These are phyloP conservation scores for Neoscytalidium dimidiatum DNA, from an alignment of 2,329 filamentous ascomycete genomes.

Conservation along the genomic window DNA sequence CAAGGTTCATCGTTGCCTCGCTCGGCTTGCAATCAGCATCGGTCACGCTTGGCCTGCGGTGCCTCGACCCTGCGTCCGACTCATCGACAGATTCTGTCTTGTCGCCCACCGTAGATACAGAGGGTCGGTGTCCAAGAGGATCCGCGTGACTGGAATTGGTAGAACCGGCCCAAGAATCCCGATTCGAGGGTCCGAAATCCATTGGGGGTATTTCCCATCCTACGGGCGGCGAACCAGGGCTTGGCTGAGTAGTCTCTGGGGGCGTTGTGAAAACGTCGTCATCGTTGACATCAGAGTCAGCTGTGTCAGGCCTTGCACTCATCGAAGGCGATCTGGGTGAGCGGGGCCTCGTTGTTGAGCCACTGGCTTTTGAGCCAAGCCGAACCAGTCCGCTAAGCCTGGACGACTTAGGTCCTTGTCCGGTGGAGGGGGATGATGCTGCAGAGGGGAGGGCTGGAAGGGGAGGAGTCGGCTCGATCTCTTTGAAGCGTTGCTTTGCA, in stretches of 20 bases:
- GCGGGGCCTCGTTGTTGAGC: slow-evolving; percentile 27
- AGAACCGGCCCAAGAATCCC: not conserved
- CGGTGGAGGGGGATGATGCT: slow-evolving; percentile 9
- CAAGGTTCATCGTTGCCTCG: slow-evolving; percentile 5
- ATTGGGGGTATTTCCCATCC: slow-evolving; percentile 35
- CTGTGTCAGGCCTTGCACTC: slow-evolving; percentile 28
- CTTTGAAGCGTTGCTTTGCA: slow-evolving; percentile 28
- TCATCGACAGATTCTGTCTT: slow-evolving; percentile 30
- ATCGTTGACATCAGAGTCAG: slow-evolving; percentile 28
- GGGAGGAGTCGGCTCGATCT: not conserved
- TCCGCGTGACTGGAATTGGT: slow-evolving; percentile 24
- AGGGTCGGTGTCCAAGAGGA: slow-evolving; percentile 30
- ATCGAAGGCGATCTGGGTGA: slow-evolving; percentile 30
- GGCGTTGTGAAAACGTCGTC: slow-evolving; percentile 49
- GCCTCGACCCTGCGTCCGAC: slow-evolving; percentile 33
- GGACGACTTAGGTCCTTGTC: slow-evolving; percentile 21
- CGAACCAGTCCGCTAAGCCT: slow-evolving; percentile 36
- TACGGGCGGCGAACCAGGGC: slow-evolving; percentile 32
- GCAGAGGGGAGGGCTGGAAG: not conserved
- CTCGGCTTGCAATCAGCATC: slow-evolving; percentile 8
- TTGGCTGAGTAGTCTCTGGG: slow-evolving; percentile 44
- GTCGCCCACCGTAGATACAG: slow-evolving; percentile 36
- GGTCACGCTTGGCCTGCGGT: slow-evolving; percentile 29
- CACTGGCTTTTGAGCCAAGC: slow-evolving; percentile 39
- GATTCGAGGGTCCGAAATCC: slow-evolving; percentile 31